Base-by-base conservation (phyloP, 2,329 filamentous ascomycete genomes). In the Aspergillus sp. region DNA sequence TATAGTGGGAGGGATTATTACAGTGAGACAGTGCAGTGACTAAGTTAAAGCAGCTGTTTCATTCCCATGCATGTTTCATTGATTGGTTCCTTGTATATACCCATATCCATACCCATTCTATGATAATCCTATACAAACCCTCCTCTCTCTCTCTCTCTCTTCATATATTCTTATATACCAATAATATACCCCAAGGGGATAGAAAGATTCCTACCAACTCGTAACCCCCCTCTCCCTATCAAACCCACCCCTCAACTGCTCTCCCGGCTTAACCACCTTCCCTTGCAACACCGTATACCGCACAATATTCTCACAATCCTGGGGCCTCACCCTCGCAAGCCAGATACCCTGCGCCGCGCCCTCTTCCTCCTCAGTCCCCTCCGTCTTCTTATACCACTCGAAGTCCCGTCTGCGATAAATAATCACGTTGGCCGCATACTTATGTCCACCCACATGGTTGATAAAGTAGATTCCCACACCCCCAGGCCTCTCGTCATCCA, bases 381-480 rank as follows among this genome's bases (percentile, higher is more conserved):
- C 57, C 8, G 52, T 65, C 19, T 57, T 67, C 49, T 67, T 68
- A 13, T 74, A 73, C 74, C 75, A 77, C 4, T 75, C 72, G 23
- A 76, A 72, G 63, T 74, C 77, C 7, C 82, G 81, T 17, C 85
- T 84, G 9, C 95, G 85, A 76, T 99, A 98, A 1, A 99, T 83
- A 81, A 99, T 91, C 68, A 98, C 87, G 70, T 99, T 99, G 28
- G 95, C 95, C 50, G 89, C 88, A 79, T 96, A 98, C 80, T 97
- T 97, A 81, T 99, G 95, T 0, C 95, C 95, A 28, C 95, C 95
- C 2, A 97, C 92, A 72, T 99, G 95, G 67, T 88, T 94, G 72
- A 98, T 96, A 74, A 97, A 98, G 79, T 97, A 97, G 65, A 99
- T 91, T 0, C 92, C 94, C 5, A 97, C 94, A 12, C 95, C 95